A percentile compares a stretch with the other conserved stretches of the same genome.
phyloP scores from a whole-genome alignment of 1,139 yeast species.

The Diutina ranongensis region DNA sequence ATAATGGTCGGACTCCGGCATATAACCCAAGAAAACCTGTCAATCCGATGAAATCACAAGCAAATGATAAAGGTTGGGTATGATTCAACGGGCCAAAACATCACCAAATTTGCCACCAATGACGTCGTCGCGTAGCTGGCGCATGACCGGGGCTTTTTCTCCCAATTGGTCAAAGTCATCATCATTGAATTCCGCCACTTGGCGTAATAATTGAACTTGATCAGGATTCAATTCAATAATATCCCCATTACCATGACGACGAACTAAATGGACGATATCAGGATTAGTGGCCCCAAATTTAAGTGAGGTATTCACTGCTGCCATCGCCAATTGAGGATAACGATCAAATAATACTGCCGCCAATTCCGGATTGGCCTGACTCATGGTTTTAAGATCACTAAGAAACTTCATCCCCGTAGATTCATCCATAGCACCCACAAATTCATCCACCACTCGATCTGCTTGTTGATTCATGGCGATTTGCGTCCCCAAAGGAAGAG shows the following conservation, averaged over 20 bases:
- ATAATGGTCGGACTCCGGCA: not conserved
- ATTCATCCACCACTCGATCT: slow-evolving; percentile 50
- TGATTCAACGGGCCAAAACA: not conserved
- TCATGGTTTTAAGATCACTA: slow-evolving; percentile 53
- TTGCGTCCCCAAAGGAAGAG: slow-evolving; percentile 38
- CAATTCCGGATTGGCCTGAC: slow-evolving; percentile 48
- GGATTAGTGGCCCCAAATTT: slow-evolving; percentile 46
- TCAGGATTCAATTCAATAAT: slow-evolving; percentile 36
- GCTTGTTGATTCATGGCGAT: slow-evolving; percentile 43
- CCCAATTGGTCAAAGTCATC: slow-evolving; percentile 14
- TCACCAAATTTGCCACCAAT: slow-evolving; percentile 1
- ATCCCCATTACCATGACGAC: slow-evolving; percentile 22
- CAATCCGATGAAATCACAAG: too few relatives aligned
- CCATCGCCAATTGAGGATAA: slow-evolving; percentile 73
- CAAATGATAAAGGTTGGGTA: too few relatives aligned
- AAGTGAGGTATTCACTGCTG: slow-evolving; percentile 67
- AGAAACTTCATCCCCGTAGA: slow-evolving; percentile 44
- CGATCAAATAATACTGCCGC: slow-evolving; percentile 53
- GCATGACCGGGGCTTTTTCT: not conserved
- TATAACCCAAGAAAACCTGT: not conserved
- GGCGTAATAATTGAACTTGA: slow-evolving; percentile 40
- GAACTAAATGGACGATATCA: slow-evolving; percentile 37
- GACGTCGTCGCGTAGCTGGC: slow-evolving; percentile 1
- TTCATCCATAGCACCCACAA: slow-evolving; percentile 46
- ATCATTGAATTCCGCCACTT: slow-evolving; percentile 49